Evolutionary conservation across 1,284 basidiomycete genomes (phyloP).

Genomic region (Cryptococcus sp.): DNA sequence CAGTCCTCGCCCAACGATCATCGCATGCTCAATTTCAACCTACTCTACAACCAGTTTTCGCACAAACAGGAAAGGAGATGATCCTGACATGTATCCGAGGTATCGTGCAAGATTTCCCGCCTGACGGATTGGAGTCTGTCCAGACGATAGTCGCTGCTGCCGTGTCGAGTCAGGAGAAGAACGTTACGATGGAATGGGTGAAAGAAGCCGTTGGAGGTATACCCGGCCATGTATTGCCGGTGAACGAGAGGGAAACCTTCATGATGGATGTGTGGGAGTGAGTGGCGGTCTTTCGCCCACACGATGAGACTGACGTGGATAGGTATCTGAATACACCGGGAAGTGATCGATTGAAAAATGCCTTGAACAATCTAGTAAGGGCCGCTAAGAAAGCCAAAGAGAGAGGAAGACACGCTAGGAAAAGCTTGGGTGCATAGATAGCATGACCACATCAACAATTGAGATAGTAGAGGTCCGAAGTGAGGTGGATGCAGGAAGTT

Average conservation of each 20-base stretch:
- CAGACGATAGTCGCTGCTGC: constrained; percentile 73
- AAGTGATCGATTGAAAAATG: constrained; percentile 26
- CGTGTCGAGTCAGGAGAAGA: constrained; percentile 58
- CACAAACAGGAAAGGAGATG: constrained; percentile 69
- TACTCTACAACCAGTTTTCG: constrained; percentile 60
- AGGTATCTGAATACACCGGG: constrained; percentile 18
- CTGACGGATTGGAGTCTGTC: constrained; percentile 70
- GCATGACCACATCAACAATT: no score
- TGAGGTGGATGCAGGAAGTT: no score
- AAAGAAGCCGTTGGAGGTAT: constrained; percentile 66
- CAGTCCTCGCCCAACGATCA: constrained; percentile 62
- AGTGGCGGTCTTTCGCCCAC: constrained; percentile 32
- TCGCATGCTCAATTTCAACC: constrained; percentile 49
- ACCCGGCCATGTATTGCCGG: constrained; percentile 60
- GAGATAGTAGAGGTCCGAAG: no score
- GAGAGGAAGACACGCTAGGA: constrained; percentile 27
- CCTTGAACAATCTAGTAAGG: constrained; percentile 30
- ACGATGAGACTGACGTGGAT: neutral
- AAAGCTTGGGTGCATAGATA: constrained; percentile 16
- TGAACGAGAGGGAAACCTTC: constrained; percentile 69
- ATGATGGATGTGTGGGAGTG: constrained; percentile 67
- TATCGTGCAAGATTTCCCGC: constrained; percentile 79
- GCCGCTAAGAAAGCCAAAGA: constrained; percentile 39
- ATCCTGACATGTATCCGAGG: constrained; percentile 69
- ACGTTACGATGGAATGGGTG: constrained; percentile 67